Conservation (phyloP, 371 early-diverging fungal genomes). For the Syncephalastrum monosporum region DNA sequence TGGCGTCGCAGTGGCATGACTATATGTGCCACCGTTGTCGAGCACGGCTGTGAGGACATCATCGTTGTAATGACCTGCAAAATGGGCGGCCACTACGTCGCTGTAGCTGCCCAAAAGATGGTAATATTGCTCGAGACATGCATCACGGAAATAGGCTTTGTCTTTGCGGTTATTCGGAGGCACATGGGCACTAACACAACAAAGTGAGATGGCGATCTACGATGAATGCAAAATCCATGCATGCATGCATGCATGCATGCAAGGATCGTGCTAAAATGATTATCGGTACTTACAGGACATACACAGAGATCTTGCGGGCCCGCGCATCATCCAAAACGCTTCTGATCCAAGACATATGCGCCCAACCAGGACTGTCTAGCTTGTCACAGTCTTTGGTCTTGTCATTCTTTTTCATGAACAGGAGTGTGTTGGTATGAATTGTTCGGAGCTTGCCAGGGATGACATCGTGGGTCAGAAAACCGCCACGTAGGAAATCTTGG, state of each 20-base stretch:
- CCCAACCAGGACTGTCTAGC: conserved; percentile 14
- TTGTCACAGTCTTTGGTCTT: conserved; percentile 23
- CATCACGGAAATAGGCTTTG: conserved; percentile 16
- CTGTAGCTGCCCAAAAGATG: conserved; percentile 38
- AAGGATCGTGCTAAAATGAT: neutral
- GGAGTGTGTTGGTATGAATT: conserved; percentile 24
- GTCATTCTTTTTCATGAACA: conserved; percentile 26
- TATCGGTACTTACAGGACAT: conserved; percentile 17
- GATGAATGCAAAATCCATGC: too few species aligned
- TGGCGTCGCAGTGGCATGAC: neutral
- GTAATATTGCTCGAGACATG: conserved; percentile 36
- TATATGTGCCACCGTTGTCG: conserved; percentile 6
- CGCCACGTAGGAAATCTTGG: conserved; percentile 11
- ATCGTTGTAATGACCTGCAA: conserved; percentile 51
- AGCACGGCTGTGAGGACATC: conserved; percentile 24
- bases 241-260: too few species aligned
- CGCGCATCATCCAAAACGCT: conserved; percentile 18
- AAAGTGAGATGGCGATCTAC: too few species aligned
- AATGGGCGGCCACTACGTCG: conserved; percentile 39
- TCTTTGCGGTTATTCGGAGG: conserved; percentile 38
- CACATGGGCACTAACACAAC: conserved; percentile 39
- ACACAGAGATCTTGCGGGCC: conserved; percentile 11
- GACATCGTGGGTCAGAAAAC: conserved; percentile 19
- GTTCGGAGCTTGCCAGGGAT: conserved; percentile 18
- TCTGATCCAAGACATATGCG: conserved; percentile 28